A percentile compares a stretch with the other conserved stretches of the same genome.
Conservation (phyloP, 768 basidiomycete species). For the Lactifluus echinatus region DNA sequence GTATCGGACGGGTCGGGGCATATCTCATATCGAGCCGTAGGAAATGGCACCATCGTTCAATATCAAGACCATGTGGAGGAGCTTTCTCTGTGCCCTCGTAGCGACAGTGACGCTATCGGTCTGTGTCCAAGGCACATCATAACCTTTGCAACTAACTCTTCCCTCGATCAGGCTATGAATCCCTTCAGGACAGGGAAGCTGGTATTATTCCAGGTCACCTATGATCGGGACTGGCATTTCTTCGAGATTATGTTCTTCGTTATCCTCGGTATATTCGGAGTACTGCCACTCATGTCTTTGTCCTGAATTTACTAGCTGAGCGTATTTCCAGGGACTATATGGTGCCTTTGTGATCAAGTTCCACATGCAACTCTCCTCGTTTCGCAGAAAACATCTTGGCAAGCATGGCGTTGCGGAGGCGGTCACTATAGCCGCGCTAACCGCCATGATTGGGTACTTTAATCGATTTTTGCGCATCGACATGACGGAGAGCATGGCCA, state of each 20-base stretch:
- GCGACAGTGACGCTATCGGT: conserved; percentile 95
- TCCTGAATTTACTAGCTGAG: neutral
- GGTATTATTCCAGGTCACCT: conserved; percentile 96
- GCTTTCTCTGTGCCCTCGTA: conserved; percentile 94
- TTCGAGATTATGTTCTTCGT: conserved; percentile 97
- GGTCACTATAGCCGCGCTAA: conserved; percentile 75
- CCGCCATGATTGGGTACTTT: conserved; percentile 87
- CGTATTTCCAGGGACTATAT: conserved; percentile 69
- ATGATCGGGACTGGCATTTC: conserved; percentile 97
- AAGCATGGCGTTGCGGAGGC: conserved; percentile 86
- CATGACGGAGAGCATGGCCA: conserved; percentile 95
- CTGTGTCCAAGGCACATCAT: conserved; percentile 28
- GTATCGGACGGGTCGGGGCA: neutral
- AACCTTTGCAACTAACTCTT: neutral
- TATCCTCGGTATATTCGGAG: conserved; percentile 92
- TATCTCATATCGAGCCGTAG: conserved; percentile 32
- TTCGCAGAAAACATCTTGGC: conserved; percentile 83
- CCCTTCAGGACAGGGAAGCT: conserved; percentile 97
- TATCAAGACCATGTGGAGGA: conserved; percentile 97
- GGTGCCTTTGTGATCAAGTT: conserved; percentile 97
- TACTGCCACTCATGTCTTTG: conserved; percentile 26
- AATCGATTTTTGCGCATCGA: conserved; percentile 94
- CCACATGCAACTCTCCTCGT: conserved; percentile 90
- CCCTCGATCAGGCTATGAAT: conserved; percentile 73
- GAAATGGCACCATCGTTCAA: conserved; percentile 99